Evolutionary conservation across 2,329 filamentous ascomycete genomes (phyloP).

Genomic region (Cercospora nicotianae): DNA sequence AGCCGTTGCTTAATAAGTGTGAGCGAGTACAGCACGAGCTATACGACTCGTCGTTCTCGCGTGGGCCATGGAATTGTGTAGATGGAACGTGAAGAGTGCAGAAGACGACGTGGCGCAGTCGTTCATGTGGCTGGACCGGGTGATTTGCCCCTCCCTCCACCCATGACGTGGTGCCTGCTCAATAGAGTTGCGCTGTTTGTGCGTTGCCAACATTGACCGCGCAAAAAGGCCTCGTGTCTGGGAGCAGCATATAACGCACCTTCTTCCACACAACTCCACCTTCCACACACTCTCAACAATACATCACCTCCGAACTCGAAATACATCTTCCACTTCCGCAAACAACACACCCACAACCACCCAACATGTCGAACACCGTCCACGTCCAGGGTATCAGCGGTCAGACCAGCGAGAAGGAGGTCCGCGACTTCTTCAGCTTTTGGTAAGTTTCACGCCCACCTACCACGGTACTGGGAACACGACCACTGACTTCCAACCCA

Average conservation of each 20-base stretch:
- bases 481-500: constrained; percentile 41
- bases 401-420: constrained; percentile 82
- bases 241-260: not conserved
- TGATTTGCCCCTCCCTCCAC: not conserved
- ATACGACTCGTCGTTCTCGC: constrained; percentile 1
- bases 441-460: constrained; percentile 56
- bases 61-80: not conserved
- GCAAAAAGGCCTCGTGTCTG: not conserved
- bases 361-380: constrained; percentile 64
- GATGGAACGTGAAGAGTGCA: not conserved
- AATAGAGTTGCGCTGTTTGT: not conserved
- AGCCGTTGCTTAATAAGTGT: not conserved
- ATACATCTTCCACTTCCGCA: not conserved
- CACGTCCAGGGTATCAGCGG: constrained; percentile 85
- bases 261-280: not conserved
- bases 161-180: constrained; percentile 4
- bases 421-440: constrained; percentile 97
- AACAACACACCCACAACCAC: not conserved
- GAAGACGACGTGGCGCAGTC: not conserved
- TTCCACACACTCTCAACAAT: not conserved
- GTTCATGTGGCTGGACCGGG: not conserved
- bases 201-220: constrained; percentile 1
- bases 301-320: not conserved
- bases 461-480: not conserved
- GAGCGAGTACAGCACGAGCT: not conserved